Percentiles rank a stretch among this genome's conserved stretches.
Evolutionary conservation across 345 rosid species (phyloP).

Genomic region (Aurinia saxatilis): DNA sequence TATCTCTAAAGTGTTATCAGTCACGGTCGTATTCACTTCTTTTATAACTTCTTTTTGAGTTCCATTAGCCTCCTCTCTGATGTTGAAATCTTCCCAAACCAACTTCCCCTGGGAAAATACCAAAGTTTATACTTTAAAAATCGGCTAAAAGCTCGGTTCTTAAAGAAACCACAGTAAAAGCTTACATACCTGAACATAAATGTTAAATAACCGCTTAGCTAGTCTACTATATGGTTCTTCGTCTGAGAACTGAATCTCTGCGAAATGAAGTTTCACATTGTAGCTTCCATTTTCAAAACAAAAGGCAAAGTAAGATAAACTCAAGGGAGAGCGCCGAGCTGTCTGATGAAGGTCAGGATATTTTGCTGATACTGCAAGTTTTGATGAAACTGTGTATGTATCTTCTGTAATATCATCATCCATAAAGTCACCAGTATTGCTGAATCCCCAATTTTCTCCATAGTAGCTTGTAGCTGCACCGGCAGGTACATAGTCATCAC

Average conservation of each 20-base stretch:
- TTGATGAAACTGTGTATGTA: slow-evolving; percentile 13
- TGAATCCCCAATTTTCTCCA: slow-evolving; percentile 17
- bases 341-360: slow-evolving; percentile 32
- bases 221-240: slow-evolving; percentile 36
- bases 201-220: slow-evolving; percentile 52
- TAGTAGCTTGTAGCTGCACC: slow-evolving; percentile 12
- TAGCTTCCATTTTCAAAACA: no score
- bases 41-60: no score
- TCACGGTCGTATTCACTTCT: no score
- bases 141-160: not conserved
- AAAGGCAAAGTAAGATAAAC: no score
- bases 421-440: no score
- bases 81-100: no score
- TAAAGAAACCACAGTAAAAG: not conserved
- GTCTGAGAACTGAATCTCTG: slow-evolving; percentile 55
- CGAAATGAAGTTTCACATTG: slow-evolving; percentile 61
- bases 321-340: no score
- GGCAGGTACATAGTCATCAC: slow-evolving; percentile 19
- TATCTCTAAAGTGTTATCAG: no score
- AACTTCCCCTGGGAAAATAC: no score
- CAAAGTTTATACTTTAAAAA: no score
- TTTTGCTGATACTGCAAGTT: slow-evolving; percentile 15
- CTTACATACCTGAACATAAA: slow-evolving; percentile 23
- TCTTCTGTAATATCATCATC: slow-evolving; percentile 27
- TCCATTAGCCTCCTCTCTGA: no score